Evolutionary conservation across 108 stramenopile species (phyloP), one percentile per base, ranked within the genome.

Genomic region (Seminavis robusta): DNA sequence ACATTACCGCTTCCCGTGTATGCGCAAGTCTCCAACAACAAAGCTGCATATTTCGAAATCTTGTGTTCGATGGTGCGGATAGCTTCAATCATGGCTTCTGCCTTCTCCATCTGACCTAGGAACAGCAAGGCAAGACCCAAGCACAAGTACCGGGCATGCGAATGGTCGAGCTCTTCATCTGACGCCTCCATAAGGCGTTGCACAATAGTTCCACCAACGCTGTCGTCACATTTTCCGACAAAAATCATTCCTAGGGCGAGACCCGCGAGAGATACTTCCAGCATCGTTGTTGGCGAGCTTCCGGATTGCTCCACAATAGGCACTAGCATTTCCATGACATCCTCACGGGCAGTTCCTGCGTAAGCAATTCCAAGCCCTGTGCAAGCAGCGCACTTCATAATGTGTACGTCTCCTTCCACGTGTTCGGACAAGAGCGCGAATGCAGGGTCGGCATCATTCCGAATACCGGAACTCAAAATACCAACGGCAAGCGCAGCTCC

Each of bases 1-100:
- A 99, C 99, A 58, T 99, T 97, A 20, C 99, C 99, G 46, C 93
- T 94, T 36, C 96, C 99, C 42, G 99, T 95, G 64, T 97, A 98
- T 15, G 99, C 99, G 47, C 84, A 94, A 28, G 94, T 95, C 49
- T 94, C 92, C 39, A 99, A 66, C 56, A 94, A 80, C 30, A 95
- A 66, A 36, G 80, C 91, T 11, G 97, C 94, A 71, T 79, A 95
- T 67, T 94, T 94, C 27, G 89, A 80, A 51, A 97, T 92, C 62
- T 89, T 87, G 78, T 98, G 97, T 49, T 96, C 97, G 32, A 99
- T 81, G 15, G 98, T 99, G 51, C 87, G 76, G 29, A 98, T 59
- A 16, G 94, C 96, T 69, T 98, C 98, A 56, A 92, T 71, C 93
- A 97, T 96, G 24, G 96, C 96, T 41, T 98, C 99, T 15, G 94